Evolutionary conservation across 176 grass and related monocot species (phyloP), one percentile per base, ranked within the genome.

Genomic region (Chrysopogon serrulatus): DNA sequence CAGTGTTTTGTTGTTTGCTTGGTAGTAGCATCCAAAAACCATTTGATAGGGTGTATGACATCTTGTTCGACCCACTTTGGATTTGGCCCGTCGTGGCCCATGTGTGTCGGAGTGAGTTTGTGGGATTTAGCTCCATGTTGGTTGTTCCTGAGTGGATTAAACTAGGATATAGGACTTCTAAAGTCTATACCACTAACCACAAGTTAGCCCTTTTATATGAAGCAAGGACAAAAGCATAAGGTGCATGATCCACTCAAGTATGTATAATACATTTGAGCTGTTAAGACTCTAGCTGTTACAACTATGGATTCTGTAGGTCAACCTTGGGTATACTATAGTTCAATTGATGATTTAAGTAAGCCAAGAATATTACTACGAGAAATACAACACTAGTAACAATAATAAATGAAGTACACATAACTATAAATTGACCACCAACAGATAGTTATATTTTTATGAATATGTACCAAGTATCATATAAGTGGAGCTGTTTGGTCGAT

Each of bases 41-140:
- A n/a, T n/a, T 51, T 51, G 6, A 51, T 5, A 51, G 48, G 18
- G 17, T 19, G 47, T 49, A 19, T 49, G 47, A 49, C 47, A 49
- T 19, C 1, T 0, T 1, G 5, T 49, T 5, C 0, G 0, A 0
- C 17, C 17, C 0, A 7, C 17, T 49, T 49, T 49, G 47, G 2
- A 49, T 49, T 49, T 19, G 5, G 5, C 5, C n/a, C 47, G 2
- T 19, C 5, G 5, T 19, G 47, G 5, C 47, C 47, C 16, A 19
- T 49, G 17, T 49, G 17, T 49, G 18, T 49, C 19, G 47, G 17
- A 49, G 5, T 49, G 47, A 49, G 47, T 7, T 16, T 49, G 7
- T 49, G 17, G n/a, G n/a, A n/a, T n/a, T n/a, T n/a, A n/a, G n/a
- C n/a, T n/a, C n/a, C n/a, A n/a, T n/a, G n/a, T n/a, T n/a, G n/a